Evolutionary conservation across 345 rosid genomes (phyloP), one percentile per base, ranked within the genome.

Genomic region (Eucalyptus curtisii): DNA sequence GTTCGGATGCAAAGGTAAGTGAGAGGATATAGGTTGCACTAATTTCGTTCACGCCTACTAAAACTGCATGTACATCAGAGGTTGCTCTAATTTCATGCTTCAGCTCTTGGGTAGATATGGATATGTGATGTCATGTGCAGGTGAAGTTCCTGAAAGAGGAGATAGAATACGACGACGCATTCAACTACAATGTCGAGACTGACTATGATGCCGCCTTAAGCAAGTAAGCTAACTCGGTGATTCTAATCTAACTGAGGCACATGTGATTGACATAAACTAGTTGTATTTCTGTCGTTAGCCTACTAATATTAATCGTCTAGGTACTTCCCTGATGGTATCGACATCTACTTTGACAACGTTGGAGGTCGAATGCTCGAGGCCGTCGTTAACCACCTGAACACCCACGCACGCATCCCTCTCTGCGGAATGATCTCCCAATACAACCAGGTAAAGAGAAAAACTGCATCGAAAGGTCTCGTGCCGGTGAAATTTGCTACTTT

Each of bases 331-430:
- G 37, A 90, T n/a, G 95, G 94, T 6, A 94, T 94, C 76, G 95
- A 94, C 87, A 3, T 92, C 48, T 94, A 92, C 89, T 86, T 93
- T 2, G 96, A 94, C 84, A 94, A 94, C 42, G 96, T 94, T 20
- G 94, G 95, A 3, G 95, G 95, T 15, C 92, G 87, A 87, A 93
- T 93, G 95, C 92, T 94, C 7, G 96, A 93, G 76, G 95, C 94
- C 20, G 96, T 94, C 59, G 92, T 94, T 19, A 92, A 92, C 88
- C 94, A 94, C 59, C 92, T 92, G 33, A 93, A 93, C 53, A 27
- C 7, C 5, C 71, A 50, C 10, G 96, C 94, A 4, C 84, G 92
- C 27, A 92, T 94, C 50, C 87, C 90, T 5, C 57, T 92, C 7
- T 92, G 94, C 14, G 94, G 95, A 87, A 94, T 93, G 96, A 92